A percentile compares a stretch with the other conserved stretches of the same genome.
phyloP scores from a whole-genome alignment of 768 basidiomycete genomes.

The Hericium rajendrae region DNA sequence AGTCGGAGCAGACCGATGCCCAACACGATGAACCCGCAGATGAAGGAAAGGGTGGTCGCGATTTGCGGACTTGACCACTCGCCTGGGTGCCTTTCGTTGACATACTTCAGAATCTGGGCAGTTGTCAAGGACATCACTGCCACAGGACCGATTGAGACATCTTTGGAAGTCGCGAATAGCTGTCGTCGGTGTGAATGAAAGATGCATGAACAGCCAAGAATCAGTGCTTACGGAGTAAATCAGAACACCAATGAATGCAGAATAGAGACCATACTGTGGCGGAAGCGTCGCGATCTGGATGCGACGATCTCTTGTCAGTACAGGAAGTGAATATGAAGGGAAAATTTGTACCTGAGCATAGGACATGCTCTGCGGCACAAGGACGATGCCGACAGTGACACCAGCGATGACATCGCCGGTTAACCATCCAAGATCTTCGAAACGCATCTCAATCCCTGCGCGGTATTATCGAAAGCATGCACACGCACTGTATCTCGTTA shows the following conservation, averaged over 20 bases:
- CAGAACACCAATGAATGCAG: conserved; percentile 82
- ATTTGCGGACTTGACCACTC: conserved; percentile 64
- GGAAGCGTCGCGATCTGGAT: conserved; percentile 73
- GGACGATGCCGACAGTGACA: conserved; percentile 88
- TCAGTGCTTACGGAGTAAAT: conserved; percentile 62
- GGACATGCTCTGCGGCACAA: conserved; percentile 92
- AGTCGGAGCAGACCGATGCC: conserved; percentile 81
- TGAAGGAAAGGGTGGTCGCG: conserved; percentile 74
- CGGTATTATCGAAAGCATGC: not conserved
- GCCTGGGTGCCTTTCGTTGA: conserved; percentile 44
- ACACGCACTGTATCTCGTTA: conserved; percentile 71
- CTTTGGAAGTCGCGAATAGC: conserved; percentile 96
- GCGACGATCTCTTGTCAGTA: not conserved
- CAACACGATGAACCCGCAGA: conserved; percentile 87
- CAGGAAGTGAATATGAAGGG: not conserved
- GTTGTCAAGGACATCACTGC: conserved; percentile 95
- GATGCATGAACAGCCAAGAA: not conserved
- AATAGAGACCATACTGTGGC: conserved; percentile 87
- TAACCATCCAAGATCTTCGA: conserved; percentile 52
- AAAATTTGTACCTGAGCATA: conserved; percentile 53
- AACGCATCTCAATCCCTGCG: no score
- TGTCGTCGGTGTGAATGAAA: conserved; percentile 19
- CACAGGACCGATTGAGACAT: conserved; percentile 98
- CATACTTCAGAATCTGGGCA: conserved; percentile 66
- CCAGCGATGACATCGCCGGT: conserved; percentile 84